These are phyloP conservation scores for Aspergillus sp. DNA, from an alignment of 2,329 filamentous ascomycete species.

Conservation along the genomic window DNA sequence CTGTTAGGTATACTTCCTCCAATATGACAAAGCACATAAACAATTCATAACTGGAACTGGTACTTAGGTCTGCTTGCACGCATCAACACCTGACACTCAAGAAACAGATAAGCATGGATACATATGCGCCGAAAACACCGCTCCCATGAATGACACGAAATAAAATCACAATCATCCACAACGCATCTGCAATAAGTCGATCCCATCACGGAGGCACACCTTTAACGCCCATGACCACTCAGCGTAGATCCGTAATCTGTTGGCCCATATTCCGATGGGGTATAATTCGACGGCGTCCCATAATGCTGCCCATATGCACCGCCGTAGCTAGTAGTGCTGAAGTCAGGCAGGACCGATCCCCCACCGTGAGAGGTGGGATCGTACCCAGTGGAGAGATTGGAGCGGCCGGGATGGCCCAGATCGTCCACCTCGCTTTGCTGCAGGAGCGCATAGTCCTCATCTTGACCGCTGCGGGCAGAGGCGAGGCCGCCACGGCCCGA, in stretches of 20 bases:
- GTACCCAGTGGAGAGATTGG: conserved; percentile 31
- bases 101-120: too few species aligned
- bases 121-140: too few species aligned
- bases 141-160: too few species aligned
- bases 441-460: conserved; percentile 46
- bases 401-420: conserved; percentile 28
- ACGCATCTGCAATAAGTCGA: too few species aligned
- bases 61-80: too few species aligned
- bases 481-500: conserved; percentile 34
- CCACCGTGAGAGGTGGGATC: conserved; percentile 28
- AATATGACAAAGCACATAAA: too few species aligned
- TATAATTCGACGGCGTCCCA: conserved; percentile 11
- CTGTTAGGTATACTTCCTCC: too few species aligned
- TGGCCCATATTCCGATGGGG: conserved; percentile 6
- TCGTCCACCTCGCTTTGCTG: conserved; percentile 41
- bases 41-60: too few species aligned
- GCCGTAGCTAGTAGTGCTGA: conserved; percentile 36
- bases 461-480: conserved; percentile 34
- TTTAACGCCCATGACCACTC: conserved; percentile 9
- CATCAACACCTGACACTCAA: too few species aligned
- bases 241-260: conserved; percentile 10
- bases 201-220: too few species aligned
- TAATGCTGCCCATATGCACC: conserved; percentile 33
- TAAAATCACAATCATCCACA: too few species aligned
- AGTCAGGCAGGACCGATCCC: conserved; percentile 32